These are phyloP conservation scores for Microbotryum saponariae DNA, from an alignment of 1,284 basidiomycete species.

Conservation along the genomic window DNA sequence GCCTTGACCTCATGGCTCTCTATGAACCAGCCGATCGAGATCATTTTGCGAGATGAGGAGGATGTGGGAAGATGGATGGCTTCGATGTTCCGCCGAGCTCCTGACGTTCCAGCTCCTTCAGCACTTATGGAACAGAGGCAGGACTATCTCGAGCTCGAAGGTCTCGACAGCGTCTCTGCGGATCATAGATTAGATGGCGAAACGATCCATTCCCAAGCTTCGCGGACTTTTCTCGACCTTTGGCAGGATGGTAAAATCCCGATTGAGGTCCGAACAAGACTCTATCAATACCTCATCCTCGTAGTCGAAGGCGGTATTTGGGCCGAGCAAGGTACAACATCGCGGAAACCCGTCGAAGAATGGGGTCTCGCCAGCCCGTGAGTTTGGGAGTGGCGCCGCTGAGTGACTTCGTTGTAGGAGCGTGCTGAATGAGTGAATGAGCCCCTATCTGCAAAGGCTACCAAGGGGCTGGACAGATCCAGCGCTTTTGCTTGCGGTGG, in stretches of 20 bases:
- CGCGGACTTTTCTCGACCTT: constrained; percentile 1
- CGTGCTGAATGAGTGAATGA: not conserved
- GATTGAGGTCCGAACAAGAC: constrained; percentile 26
- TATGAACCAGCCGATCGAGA: not conserved
- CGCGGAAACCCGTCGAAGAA: constrained; percentile 21
- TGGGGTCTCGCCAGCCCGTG: constrained; percentile 11
- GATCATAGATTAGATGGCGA: not conserved
- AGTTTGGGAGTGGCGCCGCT: not conserved
- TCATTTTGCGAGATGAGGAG: constrained; percentile 9
- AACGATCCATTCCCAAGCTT: no score
- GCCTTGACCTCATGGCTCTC: constrained; percentile 4
- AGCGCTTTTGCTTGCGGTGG: constrained; percentile 31
- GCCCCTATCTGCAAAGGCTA: not conserved
- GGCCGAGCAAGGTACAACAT: constrained; percentile 31
- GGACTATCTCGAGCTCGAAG: no score
- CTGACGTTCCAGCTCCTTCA: no score
- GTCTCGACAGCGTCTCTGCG: not conserved
- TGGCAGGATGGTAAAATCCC: constrained; percentile 15
- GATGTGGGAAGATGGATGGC: not conserved
- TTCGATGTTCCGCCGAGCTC: no score
- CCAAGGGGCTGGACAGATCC: constrained; percentile 7
- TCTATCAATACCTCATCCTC: constrained; percentile 34
- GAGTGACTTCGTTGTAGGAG: not conserved
- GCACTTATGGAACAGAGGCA: no score
- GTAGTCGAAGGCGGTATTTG: constrained; percentile 33